Percentiles rank a stretch among this genome's conserved stretches.
phyloP scores from a whole-genome alignment of 2,329 filamentous ascomycete species.

The Phaeosphaeria sp. region DNA sequence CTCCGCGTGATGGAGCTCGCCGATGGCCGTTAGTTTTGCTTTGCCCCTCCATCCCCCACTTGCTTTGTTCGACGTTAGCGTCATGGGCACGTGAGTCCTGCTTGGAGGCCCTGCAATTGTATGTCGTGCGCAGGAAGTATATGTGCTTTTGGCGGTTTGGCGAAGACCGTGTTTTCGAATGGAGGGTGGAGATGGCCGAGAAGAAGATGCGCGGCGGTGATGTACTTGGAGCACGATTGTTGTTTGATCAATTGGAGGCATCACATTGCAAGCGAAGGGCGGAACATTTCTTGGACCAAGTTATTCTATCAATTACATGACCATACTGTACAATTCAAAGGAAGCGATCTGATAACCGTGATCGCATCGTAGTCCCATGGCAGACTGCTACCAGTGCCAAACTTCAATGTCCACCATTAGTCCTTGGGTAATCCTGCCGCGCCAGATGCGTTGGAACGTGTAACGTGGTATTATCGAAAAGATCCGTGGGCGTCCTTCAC shows the following conservation, averaged over 20 bases:
- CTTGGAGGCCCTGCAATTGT: too few relatives aligned
- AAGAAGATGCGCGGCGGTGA: background rate
- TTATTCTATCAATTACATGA: background rate
- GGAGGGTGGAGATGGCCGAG: background rate
- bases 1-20: slow-evolving; percentile 34
- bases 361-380: background rate
- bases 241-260: background rate
- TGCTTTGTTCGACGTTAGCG: slow-evolving; percentile 1
- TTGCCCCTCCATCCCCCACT: slow-evolving; percentile 17
- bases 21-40: slow-evolving; percentile 27
- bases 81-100: slow-evolving; percentile 4
- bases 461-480: background rate
- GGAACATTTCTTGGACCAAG: background rate
- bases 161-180: background rate
- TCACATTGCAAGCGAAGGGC: background rate
- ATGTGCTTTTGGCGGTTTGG: background rate
- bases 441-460: background rate
- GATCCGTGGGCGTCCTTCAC: background rate
- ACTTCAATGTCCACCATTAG: background rate
- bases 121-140: too few relatives aligned
- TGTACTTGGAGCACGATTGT: background rate
- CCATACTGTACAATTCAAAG: background rate
- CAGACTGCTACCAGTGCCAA: background rate
- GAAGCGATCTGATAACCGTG: background rate
- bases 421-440: background rate